These are phyloP conservation scores for Solidago caesia DNA, from an alignment of 129 eudicot genomes.

Conservation along the genomic window DNA sequence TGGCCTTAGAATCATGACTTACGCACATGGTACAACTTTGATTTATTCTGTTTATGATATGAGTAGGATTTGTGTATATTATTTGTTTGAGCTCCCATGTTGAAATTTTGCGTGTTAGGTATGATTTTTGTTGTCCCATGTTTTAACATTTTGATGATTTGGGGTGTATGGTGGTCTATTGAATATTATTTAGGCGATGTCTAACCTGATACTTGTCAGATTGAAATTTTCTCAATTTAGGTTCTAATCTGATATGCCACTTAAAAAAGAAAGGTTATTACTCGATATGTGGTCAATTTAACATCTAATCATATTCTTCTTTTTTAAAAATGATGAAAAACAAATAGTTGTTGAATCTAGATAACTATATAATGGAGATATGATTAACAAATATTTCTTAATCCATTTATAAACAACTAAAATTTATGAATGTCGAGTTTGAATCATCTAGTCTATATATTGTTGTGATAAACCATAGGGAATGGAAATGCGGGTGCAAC, in stretches of 20 bases:
- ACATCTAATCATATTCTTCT: not conserved
- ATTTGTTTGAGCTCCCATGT: conserved; percentile 17
- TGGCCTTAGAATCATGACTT: not conserved
- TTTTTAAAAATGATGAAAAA: not conserved
- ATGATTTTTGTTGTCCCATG: not conserved
- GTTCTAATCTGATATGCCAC: not conserved
- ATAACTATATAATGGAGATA: not conserved
- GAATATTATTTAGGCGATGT: not conserved
- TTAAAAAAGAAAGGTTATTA: not conserved
- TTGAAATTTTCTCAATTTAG: not conserved
- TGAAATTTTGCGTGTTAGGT: not conserved
- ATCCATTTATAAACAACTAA: not conserved
- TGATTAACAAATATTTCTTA: conserved; percentile 1
- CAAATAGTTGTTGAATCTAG: conserved; percentile 5
- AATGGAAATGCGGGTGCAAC: not conserved
- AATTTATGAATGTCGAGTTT: not conserved
- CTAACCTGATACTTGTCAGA: too few relatives aligned
- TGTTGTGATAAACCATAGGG: not conserved
- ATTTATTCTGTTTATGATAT: not conserved
- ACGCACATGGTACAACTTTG: conserved; percentile 1
- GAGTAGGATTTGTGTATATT: conserved; percentile 7
- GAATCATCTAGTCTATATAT: not conserved
- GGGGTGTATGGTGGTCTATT: not conserved
- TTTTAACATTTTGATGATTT: conserved; percentile 7
- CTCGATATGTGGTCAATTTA: not conserved